Evolutionary conservation across 2,329 filamentous ascomycete genomes (phyloP).

Genomic region (Simplicillium aogashimaense): DNA sequence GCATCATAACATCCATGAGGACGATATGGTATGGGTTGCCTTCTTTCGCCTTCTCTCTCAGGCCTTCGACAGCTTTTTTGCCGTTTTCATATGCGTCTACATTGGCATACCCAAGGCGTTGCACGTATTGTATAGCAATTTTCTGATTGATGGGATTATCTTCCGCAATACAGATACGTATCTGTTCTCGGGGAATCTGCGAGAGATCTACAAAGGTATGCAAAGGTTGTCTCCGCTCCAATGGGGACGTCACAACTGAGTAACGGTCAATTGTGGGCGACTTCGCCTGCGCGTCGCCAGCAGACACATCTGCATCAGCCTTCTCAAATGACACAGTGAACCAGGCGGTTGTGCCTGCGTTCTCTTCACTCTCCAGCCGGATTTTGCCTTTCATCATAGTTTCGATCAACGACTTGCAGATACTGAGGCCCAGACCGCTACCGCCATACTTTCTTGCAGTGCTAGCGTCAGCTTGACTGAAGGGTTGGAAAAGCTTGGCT

Average conservation of each 20-base stretch:
- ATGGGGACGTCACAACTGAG: slow-evolving; percentile 15
- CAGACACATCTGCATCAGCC: slow-evolving; percentile 51
- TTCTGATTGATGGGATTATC: slow-evolving; percentile 93
- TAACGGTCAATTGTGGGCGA: slow-evolving; percentile 26
- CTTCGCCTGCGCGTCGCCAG: slow-evolving; percentile 39
- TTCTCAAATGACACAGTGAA: slow-evolving; percentile 85
- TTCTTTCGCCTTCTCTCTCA: slow-evolving; percentile 62
- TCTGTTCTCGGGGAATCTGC: slow-evolving; percentile 61
- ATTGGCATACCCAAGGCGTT: slow-evolving; percentile 68
- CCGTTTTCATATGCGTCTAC: slow-evolving; percentile 90
- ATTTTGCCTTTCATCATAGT: slow-evolving; percentile 85
- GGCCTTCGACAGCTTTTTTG: slow-evolving; percentile 73
- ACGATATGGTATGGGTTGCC: slow-evolving; percentile 78
- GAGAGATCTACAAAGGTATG: slow-evolving; percentile 56
- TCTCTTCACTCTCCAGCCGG: slow-evolving; percentile 67
- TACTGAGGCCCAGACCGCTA: slow-evolving; percentile 82
- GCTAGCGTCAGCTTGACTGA: slow-evolving; percentile 85
- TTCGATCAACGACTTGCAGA: slow-evolving; percentile 90
- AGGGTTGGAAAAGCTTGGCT: slow-evolving; percentile 81
- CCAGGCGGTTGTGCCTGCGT: slow-evolving; percentile 59
- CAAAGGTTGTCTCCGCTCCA: slow-evolving; percentile 27
- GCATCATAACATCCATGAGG: slow-evolving; percentile 97
- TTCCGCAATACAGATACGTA: slow-evolving; percentile 87
- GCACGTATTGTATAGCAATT: slow-evolving; percentile 85
- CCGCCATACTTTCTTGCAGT: slow-evolving; percentile 87